Evolutionary conservation across 2,329 filamentous ascomycete genomes (phyloP).

Genomic region (Ascocoryne sarcoides): DNA sequence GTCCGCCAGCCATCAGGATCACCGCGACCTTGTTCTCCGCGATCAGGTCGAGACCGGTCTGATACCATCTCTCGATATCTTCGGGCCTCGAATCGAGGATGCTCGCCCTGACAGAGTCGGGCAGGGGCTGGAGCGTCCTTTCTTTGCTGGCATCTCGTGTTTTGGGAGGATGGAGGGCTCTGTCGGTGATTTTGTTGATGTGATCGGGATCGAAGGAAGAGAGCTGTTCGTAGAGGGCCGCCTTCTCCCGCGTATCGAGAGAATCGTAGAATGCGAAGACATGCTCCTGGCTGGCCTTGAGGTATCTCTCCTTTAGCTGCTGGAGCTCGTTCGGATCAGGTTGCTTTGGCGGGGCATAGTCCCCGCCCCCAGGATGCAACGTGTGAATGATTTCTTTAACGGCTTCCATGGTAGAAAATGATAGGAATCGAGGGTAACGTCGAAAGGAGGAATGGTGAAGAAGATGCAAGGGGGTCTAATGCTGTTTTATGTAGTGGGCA

Average conservation of each 20-base stretch:
- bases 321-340: conserved; percentile 34
- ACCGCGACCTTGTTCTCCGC: conserved; percentile 67
- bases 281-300: conserved; percentile 67
- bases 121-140: conserved; percentile 67
- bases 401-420: conserved; percentile 22
- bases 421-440: too few relatives aligned
- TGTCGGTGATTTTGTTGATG: conserved; percentile 81
- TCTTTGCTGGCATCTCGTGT: conserved; percentile 31
- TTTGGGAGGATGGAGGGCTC: conserved; percentile 70
- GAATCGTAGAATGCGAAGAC: conserved; percentile 84
- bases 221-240: conserved; percentile 72
- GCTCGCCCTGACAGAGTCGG: conserved; percentile 76
- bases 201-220: conserved; percentile 70
- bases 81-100: conserved; percentile 78
- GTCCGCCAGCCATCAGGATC: conserved; percentile 93
- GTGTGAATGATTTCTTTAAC: conserved; percentile 41
- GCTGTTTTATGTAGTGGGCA: conserved; percentile 5
- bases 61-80: conserved; percentile 78
- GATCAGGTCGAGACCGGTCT: conserved; percentile 56
- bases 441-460: too few relatives aligned
- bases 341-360: conserved; percentile 22
- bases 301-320: conserved; percentile 60
- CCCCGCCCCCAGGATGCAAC: conserved; percentile 30
- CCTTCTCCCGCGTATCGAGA: conserved; percentile 65
- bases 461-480: conserved; percentile 3